Conservation (phyloP, 441 rosid species). For the Euphorbia schlechtendalii region DNA sequence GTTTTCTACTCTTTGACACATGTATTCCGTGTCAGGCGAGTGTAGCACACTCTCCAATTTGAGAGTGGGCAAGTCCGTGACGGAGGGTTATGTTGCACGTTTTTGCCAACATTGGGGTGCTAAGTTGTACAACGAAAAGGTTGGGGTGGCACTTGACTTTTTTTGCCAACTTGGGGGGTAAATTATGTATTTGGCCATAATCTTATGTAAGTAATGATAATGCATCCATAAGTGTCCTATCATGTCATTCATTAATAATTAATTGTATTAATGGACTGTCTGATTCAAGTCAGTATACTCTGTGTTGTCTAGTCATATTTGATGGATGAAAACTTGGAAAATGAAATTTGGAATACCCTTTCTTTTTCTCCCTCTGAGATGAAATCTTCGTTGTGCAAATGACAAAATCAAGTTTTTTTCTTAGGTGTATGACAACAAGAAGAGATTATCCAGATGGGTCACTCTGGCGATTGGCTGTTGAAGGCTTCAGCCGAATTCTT, state of each 20-base stretch:
- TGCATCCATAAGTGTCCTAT: not conserved
- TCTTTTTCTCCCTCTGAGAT: no score
- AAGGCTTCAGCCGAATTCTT: slow-evolving; percentile 79
- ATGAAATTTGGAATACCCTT: not conserved
- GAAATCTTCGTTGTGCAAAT: slow-evolving; percentile 3
- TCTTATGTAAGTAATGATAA: not conserved
- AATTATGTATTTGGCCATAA: not conserved
- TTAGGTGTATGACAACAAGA: slow-evolving; percentile 93
- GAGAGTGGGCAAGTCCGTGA: no score
- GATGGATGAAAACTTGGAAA: slow-evolving; percentile 1
- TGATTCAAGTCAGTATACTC: slow-evolving; percentile 1
- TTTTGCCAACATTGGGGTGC: no score
- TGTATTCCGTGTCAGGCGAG: no score
- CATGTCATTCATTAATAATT: not conserved
- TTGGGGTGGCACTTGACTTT: no score
- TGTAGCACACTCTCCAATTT: no score
- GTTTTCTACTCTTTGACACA: no score
- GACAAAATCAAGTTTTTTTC: slow-evolving; percentile 19
- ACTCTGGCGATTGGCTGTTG: slow-evolving; percentile 88
- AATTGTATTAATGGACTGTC: slow-evolving; percentile 3
- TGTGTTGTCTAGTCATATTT: not conserved
- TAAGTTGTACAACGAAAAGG: no score
- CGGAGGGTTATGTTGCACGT: no score
- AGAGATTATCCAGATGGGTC: slow-evolving; percentile 95
- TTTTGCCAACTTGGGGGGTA: no score